Conservation (phyloP, 805 yeast species). For the Yarrowia yakushimensis region DNA sequence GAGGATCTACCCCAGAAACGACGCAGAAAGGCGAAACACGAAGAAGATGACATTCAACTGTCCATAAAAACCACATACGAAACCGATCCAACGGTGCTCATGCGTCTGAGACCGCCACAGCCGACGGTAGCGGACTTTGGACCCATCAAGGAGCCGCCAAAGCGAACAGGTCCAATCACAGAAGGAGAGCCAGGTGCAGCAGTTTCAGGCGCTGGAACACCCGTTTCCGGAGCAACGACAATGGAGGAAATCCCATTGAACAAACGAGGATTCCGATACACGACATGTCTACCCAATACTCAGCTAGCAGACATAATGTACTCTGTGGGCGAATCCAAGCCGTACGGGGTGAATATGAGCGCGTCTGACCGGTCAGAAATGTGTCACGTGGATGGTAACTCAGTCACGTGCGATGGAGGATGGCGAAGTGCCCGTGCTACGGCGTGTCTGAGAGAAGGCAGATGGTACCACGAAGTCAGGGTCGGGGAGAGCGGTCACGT, state of each 20-base stretch:
- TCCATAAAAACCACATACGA: not conserved
- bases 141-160: conserved; percentile 12
- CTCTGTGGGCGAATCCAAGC: conserved; percentile 70
- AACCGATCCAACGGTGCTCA: conserved; percentile 9
- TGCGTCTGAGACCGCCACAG: conserved; percentile 15
- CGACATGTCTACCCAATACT: conserved; percentile 67
- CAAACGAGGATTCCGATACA: conserved; percentile 74
- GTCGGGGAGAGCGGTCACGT: conserved; percentile 43
- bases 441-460: conserved; percentile 72
- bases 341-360: conserved; percentile 54
- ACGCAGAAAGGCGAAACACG: conserved; percentile 4
- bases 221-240: not conserved
- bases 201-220: conserved; percentile 1
- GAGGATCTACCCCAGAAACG: conserved; percentile 18
- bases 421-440: conserved; percentile 79
- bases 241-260: conserved; percentile 80
- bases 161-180: not conserved
- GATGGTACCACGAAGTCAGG: conserved; percentile 73
- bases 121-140: conserved; percentile 15
- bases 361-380: conserved; percentile 62
- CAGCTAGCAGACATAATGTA: conserved; percentile 55
- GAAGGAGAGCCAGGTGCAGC: conserved; percentile 2
- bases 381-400: conserved; percentile 18
- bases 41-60: not conserved
- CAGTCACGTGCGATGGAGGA: conserved; percentile 58